A percentile compares a stretch with the other conserved stretches of the same genome.
Evolutionary conservation across 345 rosid genomes (phyloP).

Genomic region (Fremontodendron californicum): DNA sequence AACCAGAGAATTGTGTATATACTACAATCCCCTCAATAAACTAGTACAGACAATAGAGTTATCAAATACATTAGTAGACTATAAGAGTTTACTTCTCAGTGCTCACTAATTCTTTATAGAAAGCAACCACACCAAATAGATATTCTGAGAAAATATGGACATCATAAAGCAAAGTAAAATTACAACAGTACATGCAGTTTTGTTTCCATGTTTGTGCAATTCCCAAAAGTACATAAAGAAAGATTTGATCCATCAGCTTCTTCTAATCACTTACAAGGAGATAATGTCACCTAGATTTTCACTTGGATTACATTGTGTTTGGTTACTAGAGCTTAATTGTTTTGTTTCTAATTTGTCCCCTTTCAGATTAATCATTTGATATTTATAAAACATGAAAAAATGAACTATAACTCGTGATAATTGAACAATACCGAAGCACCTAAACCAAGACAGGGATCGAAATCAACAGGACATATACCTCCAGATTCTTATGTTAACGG

Average conservation of each 20-base stretch:
- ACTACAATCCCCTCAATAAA: neutral
- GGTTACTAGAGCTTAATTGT: neutral
- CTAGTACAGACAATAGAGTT: neutral
- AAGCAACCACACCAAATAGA: neutral
- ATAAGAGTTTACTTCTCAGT: neutral
- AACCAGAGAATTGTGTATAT: neutral
- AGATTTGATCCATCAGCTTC: neutral
- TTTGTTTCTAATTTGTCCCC: neutral
- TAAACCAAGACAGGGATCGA: neutral
- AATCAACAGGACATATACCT: neutral
- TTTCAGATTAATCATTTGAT: neutral
- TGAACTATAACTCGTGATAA: neutral
- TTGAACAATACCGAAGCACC: neutral
- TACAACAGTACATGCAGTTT: neutral
- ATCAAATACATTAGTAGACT: neutral
- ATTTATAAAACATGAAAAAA: neutral
- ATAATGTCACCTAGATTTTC: neutral
- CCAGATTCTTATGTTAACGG: neutral
- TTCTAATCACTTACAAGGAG: constrained; percentile 4
- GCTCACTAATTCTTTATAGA: neutral
- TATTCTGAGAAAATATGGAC: neutral
- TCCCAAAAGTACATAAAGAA: neutral
- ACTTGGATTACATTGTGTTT: neutral
- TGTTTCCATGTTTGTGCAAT: neutral
- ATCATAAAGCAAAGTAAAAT: neutral